phyloP scores from a whole-genome alignment of 805 yeast species.

The Candida parachauliodes region DNA sequence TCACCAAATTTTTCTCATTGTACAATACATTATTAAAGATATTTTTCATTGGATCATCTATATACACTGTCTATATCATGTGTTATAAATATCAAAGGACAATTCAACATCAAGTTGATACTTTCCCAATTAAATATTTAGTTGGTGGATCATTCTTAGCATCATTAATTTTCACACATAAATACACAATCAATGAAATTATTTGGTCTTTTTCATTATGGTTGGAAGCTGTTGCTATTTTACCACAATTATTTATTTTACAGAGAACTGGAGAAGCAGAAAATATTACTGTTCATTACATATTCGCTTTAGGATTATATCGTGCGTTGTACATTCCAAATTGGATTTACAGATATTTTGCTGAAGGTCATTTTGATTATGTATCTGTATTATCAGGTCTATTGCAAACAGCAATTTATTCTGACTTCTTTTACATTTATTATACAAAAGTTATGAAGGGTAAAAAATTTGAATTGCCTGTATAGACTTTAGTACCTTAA shows the following conservation, averaged over 20 bases:
- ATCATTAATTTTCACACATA: slow-evolving; percentile 60
- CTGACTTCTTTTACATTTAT: slow-evolving; percentile 94
- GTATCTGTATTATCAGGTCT: slow-evolving; percentile 77
- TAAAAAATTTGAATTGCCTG: slow-evolving; percentile 70
- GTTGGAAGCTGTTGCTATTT: slow-evolving; percentile 87
- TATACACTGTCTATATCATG: slow-evolving; percentile 74
- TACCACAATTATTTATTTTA: slow-evolving; percentile 89
- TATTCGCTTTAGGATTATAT: slow-evolving; percentile 89
- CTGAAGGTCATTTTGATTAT: slow-evolving; percentile 62
- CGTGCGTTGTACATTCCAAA: slow-evolving; percentile 89
- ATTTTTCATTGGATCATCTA: slow-evolving; percentile 71
- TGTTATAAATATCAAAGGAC: slow-evolving; percentile 53
- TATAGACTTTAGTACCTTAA: slow-evolving; percentile 33
- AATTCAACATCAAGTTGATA: slow-evolving; percentile 60
- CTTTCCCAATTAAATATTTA: slow-evolving; percentile 72
- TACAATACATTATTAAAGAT: slow-evolving; percentile 83
- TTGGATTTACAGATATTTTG: slow-evolving; percentile 84
- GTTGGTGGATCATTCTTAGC: slow-evolving; percentile 56
- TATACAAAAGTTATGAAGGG: slow-evolving; percentile 77
- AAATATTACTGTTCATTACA: slow-evolving; percentile 84
- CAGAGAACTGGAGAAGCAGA: slow-evolving; percentile 88
- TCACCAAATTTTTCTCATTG: slow-evolving; percentile 54
- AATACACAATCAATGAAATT: slow-evolving; percentile 59
- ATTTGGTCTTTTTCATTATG: slow-evolving; percentile 89
- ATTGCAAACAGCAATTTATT: slow-evolving; percentile 80